Base-by-base conservation (phyloP, 176 grass and related monocot species). In the Paspalum notatum region DNA sequence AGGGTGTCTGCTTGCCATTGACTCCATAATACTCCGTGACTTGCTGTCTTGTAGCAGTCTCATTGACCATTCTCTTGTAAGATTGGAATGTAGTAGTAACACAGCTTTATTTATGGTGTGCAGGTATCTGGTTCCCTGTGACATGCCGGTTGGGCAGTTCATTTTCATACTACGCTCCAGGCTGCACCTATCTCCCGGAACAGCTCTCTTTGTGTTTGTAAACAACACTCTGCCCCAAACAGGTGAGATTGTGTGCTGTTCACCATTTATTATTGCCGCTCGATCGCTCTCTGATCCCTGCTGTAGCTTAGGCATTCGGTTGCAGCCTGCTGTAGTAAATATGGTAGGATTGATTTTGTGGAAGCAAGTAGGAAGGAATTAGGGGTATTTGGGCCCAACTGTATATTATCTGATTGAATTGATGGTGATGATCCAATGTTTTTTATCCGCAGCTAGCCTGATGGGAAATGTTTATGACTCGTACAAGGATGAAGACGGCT, bases 141-240 rank as follows among this genome's bases (percentile, higher is more conserved):
- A 79, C 8, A 86, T 86, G 77, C 74, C 85, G 5, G 83, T 97
- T 21, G 93, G 93, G 10, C 93, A 97, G 49, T 91, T 97, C 58
- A 97, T 97, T 82, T 91, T 80, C 76, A 83, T 91, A 70, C 85
- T 97, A 71, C 61, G 85, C 39, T 46, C 68, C n/a, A 90, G 93
- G 17, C 62, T 97, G 51, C 88, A 89, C 71, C 80, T 97, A 44
- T 66, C 82, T 54, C 43, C 81, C 9, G 91, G 91, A 26, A 91
- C 86, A 76, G 91, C 94, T 2, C 89, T 97, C 16, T 93, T 97
- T 80, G 82, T 97, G 53, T 93, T 97, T 89, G 86, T 93, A 12
- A 85, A 82, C 40, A 90, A 88, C 68, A 93, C 91, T 45, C 82
- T 97, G 45, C 94, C 94, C 66, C 94, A 93, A 72, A 97, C 91